phyloP scores from a whole-genome alignment of 225 moss, liverwort and hornwort genomes.

The Pseudoscleropodium purum region DNA sequence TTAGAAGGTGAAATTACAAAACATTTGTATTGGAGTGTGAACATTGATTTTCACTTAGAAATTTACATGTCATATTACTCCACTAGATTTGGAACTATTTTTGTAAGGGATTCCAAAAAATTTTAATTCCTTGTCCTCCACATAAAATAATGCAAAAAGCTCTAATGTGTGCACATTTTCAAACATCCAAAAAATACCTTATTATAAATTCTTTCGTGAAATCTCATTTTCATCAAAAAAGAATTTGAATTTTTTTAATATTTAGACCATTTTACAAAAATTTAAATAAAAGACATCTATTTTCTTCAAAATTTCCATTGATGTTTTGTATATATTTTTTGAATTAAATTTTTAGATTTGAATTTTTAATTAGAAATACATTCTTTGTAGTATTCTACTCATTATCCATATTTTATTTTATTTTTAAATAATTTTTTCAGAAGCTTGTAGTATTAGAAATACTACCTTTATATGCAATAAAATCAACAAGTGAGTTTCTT shows the following conservation, averaged over 20 bases:
- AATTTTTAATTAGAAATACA: rapidly evolving
- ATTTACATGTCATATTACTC: not conserved
- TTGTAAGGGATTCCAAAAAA: rapidly evolving
- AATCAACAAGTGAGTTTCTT: not conserved
- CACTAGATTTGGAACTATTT: not conserved
- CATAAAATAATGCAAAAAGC: not conserved
- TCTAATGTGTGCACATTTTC: rapidly evolving
- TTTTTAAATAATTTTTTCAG: not conserved
- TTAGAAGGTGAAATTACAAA: not conserved
- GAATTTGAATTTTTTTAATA: not conserved
- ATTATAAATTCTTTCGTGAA: not conserved
- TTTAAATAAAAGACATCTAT: not conserved
- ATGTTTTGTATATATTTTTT: not conserved
- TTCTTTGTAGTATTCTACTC: not conserved
- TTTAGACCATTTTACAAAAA: not conserved
- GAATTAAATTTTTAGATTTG: rapidly evolving
- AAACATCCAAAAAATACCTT: not conserved
- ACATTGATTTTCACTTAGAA: not conserved
- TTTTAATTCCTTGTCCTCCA: not conserved
- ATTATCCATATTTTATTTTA: not conserved
- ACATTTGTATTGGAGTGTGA: not conserved
- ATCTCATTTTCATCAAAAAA: not conserved
- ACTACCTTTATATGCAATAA: not conserved
- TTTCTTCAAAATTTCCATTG: not conserved
- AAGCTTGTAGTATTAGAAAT: rapidly evolving